Base-by-base conservation (phyloP, 2,329 filamentous ascomycete species). In the Fusarium sp. region DNA sequence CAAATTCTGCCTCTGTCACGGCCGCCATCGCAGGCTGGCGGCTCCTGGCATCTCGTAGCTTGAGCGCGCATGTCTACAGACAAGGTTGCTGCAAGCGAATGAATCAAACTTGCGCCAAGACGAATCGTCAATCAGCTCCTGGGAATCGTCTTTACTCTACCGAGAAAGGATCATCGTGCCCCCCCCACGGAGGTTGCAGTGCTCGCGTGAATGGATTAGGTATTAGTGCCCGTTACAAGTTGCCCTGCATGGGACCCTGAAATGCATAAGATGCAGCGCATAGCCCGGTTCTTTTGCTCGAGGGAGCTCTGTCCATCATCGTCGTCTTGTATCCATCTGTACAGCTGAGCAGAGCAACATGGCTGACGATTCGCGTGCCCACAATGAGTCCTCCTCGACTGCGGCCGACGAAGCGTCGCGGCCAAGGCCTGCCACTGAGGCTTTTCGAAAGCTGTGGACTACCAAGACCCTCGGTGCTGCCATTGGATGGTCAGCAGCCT, bases 81-180 rank as follows among this genome's bases (percentile, higher is more conserved):
- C 50, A 38, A 48, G 43, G 43, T 39, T 38, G 25, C 9, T 15
- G 4, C 15, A 42, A 47, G 50, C 50, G 44, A 53, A 23, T 46
- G 31, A 29, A 33, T 33, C 31, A 45, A 37, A 19, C 33, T 36
- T 8, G 10, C 37, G 60, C 61, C 61, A 61, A 63, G 61, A 25
- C 46, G 3, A 9, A 21, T 60, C 60, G 60, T 64, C 57, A 60
- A 64, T 63, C 57, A 64, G 49, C 46, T 42, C 14, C 32, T 47
- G 44, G 36, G 27, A 11, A 29, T 21, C 8, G 15, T 17, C 43
- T 50, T 59, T 31, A 39, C 61, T 31, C 2, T 27, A 48, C n/a
- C 2, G 0, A 64, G 61, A 29, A 64, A 57, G 7, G 61, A 63
- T 63, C 45, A 41, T 56, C 60, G 25, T 33, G 35, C 33, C 46